Conservation (phyloP, 2,329 filamentous ascomycete species). For the Albifimbria verrucaria region DNA sequence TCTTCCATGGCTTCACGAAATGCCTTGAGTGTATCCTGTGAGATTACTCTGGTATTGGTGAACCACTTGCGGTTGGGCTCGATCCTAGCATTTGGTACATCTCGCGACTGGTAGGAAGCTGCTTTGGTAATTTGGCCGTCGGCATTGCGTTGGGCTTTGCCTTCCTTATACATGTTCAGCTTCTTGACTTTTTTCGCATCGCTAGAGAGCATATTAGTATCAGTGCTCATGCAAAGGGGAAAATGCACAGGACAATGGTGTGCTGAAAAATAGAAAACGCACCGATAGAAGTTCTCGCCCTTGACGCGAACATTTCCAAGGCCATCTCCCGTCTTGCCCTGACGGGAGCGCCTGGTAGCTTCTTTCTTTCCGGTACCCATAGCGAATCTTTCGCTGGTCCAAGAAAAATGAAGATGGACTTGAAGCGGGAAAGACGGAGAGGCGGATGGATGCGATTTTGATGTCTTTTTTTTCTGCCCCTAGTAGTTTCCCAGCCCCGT, state of each 20-base stretch:
- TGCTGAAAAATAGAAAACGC: no score
- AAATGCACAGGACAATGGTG: not conserved
- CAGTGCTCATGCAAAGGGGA: constrained; percentile 4
- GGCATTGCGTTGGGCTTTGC: constrained; percentile 77
- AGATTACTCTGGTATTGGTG: constrained; percentile 85
- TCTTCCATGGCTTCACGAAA: constrained; percentile 93
- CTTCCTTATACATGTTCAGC: constrained; percentile 88
- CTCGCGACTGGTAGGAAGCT: constrained; percentile 78
- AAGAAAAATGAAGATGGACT: constrained; percentile 15
- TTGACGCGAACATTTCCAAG: constrained; percentile 90
- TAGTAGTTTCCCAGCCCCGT: not conserved
- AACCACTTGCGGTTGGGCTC: constrained; percentile 99
- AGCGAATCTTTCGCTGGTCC: constrained; percentile 15
- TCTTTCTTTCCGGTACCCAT: constrained; percentile 97
- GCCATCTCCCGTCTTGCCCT: constrained; percentile 82
- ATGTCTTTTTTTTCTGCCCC: not conserved
- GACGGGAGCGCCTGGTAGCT: constrained; percentile 72
- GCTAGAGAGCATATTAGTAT: constrained; percentile 25
- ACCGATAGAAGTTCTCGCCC: constrained; percentile 98
- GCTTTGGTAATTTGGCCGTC: constrained; percentile 81
- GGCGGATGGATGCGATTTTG: not conserved
- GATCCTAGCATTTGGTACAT: constrained; percentile 78
- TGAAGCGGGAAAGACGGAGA: no score
- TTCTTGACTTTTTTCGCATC: constrained; percentile 83
- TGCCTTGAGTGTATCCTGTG: constrained; percentile 78